Percentiles rank a stretch among this genome's conserved stretches.
These are phyloP conservation scores for Cercophora scortea DNA, from an alignment of 495 filamentous ascomycete genomes.

Conservation along the genomic window DNA sequence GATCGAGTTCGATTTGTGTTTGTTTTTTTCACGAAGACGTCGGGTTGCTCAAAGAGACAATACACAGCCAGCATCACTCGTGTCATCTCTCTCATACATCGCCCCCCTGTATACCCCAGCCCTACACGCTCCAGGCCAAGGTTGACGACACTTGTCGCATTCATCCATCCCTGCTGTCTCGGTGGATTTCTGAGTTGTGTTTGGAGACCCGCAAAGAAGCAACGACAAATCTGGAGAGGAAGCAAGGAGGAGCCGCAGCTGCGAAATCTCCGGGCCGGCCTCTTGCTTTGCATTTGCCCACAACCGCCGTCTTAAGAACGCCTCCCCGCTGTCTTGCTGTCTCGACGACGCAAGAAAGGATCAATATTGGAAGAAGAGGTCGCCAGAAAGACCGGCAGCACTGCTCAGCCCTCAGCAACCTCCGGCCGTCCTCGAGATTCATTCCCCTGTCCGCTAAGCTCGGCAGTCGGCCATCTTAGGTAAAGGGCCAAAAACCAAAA, in stretches of 20 bases:
- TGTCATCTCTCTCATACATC: neutral
- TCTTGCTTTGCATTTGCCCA: neutral
- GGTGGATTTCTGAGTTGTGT: constrained; percentile 9
- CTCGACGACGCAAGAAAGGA: neutral
- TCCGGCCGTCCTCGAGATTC: neutral
- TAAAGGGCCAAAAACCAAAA: constrained; percentile 11
- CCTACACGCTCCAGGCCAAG: neutral
- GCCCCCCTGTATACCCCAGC: neutral
- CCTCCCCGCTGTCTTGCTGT: neutral
- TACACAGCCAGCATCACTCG: neutral
- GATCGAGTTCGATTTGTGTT: neutral
- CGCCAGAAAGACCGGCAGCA: neutral
- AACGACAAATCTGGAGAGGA: constrained; percentile 1
- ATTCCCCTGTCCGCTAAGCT: constrained; percentile 7
- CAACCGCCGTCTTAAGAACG: neutral
- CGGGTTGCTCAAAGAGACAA: neutral
- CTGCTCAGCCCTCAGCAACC: neutral
- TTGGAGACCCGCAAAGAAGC: constrained; percentile 4
- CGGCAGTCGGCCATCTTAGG: constrained; percentile 22
- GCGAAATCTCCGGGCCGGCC: neutral
- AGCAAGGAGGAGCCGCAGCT: neutral
- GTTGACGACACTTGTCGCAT: constrained; percentile 1
- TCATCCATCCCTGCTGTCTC: constrained; percentile 7
- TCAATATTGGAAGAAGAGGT: neutral
- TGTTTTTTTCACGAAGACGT: neutral